These are phyloP conservation scores for Eucalyptus melliodora DNA, from an alignment of 345 rosid species.

Conservation along the genomic window DNA sequence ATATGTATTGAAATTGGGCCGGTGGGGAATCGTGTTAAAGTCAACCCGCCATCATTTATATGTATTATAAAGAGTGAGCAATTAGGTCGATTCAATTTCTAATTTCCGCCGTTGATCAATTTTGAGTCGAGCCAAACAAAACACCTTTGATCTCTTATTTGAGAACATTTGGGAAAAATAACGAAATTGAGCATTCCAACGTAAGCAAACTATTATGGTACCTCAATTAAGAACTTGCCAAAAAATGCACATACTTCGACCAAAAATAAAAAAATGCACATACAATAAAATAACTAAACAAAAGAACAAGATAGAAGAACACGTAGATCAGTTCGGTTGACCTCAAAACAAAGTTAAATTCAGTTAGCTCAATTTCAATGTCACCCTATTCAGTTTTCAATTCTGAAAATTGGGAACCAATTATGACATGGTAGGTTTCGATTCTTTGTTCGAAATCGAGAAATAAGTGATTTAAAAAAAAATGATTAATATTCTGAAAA, in stretches of 20 bases:
- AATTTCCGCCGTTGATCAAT: fast-evolving
- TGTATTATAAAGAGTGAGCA: fast-evolving
- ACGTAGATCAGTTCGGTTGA: fast-evolving
- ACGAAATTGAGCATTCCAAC: fast-evolving
- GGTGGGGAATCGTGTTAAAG: fast-evolving
- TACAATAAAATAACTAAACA: fast-evolving
- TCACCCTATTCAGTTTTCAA: fast-evolving
- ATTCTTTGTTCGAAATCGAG: fast-evolving
- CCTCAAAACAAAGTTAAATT: background rate
- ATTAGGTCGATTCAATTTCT: too few relatives aligned
- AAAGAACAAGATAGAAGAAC: fast-evolving
- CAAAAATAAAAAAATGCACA: fast-evolving
- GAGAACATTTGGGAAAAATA: background rate
- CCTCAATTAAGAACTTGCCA: background rate
- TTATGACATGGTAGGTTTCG: fast-evolving
- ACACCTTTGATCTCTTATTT: background rate
- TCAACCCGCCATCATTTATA: fast-evolving
- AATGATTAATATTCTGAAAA: too few relatives aligned
- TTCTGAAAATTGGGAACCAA: fast-evolving
- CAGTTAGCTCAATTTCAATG: fast-evolving
- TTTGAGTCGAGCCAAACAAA: fast-evolving
- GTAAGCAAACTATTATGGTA: fast-evolving
- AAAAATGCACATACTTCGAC: fast-evolving
- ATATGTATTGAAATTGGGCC: fast-evolving
- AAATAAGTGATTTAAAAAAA: background rate